A percentile compares a stretch with the other conserved stretches of the same genome.
phyloP scores from a whole-genome alignment of 192 early-diverging fungal genomes.

The Coemansia sp. region DNA sequence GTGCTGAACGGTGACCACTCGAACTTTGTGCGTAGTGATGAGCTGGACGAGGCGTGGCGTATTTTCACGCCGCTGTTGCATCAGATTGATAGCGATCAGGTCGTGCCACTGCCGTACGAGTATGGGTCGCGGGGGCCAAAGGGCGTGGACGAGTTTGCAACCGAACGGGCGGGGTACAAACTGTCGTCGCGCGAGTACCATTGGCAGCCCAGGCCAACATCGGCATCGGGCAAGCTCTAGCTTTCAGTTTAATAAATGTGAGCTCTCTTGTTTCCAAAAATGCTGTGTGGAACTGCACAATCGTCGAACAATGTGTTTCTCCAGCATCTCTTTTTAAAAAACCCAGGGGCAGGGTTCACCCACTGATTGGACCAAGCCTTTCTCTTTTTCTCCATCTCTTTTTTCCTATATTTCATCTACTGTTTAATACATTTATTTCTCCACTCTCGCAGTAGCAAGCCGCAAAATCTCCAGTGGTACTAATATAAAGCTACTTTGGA shows the following conservation, averaged over 20 bases:
- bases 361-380: background rate
- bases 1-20: slow-evolving; percentile 88
- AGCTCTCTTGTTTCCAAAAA: background rate
- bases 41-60: slow-evolving; percentile 95
- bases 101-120: slow-evolving; percentile 71
- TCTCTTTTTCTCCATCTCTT: slow-evolving; percentile 1
- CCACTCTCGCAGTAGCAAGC: no score
- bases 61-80: slow-evolving; percentile 96
- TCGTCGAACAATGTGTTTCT: no score
- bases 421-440: background rate
- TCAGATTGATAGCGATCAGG: slow-evolving; percentile 71
- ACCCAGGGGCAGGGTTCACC: background rate
- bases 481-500: no score
- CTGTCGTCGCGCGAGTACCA: slow-evolving; percentile 47
- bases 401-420: background rate
- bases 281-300: background rate
- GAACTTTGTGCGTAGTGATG: slow-evolving; percentile 92
- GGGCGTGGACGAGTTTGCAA: slow-evolving; percentile 68
- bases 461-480: no score
- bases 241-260: background rate
- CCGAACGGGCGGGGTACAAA: slow-evolving; percentile 54
- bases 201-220: slow-evolving; percentile 47
- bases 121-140: slow-evolving; percentile 85
- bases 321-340: background rate
- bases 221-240: slow-evolving; percentile 11